Evolutionary conservation across 108 stramenopile species (phyloP), one percentile per base, ranked within the genome.

Genomic region (Conticribra weissflogii): DNA sequence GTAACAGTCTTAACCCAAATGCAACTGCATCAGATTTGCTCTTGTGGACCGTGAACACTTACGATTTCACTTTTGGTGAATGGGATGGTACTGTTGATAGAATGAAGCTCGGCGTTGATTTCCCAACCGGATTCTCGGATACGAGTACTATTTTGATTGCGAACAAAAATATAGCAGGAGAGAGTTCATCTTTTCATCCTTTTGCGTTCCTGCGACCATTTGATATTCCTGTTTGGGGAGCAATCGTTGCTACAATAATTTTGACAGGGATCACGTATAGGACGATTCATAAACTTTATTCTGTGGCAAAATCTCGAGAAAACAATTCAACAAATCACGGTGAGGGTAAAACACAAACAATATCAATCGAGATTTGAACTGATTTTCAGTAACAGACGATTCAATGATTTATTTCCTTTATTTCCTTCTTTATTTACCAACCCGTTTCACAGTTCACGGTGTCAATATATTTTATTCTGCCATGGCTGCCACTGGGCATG

Each of bases 131-230:
- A 27, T 78, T 17, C 0, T 51, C 54, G 0, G 83, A 84, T 70
- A 48, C 66, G 17, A 63, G 59, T 32, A 63, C 72, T n/a, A 72
- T 84, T 22, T 19, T 84, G n/a, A 50, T 81, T 28, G 76, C 57
- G 31, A 57, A 49, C n/a, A 31, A 48, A 3, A 36, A 4, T 9
- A 36, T 23, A 2, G 48, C 59, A 9, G 16, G 44, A n/a, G 32
- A 50, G 25, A 15, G 25, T 44, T 48, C 28, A 16, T 9, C 29
- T 15, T 45, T 66, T 17, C 41, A 67, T 46, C 45, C 46, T 4
- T 52, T 78, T 18, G 69, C 36, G 19, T 76, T 44, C 24, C 7
- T 72, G 0, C 2, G 25, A 50, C 82, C 82, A 25, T 83, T 79
- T 59, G 46, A 58, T 41, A 14, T 3, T 12, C 1, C 12, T 27